phyloP scores from a whole-genome alignment of 106 monocot species.

The Apostasia shenzhenica region DNA sequence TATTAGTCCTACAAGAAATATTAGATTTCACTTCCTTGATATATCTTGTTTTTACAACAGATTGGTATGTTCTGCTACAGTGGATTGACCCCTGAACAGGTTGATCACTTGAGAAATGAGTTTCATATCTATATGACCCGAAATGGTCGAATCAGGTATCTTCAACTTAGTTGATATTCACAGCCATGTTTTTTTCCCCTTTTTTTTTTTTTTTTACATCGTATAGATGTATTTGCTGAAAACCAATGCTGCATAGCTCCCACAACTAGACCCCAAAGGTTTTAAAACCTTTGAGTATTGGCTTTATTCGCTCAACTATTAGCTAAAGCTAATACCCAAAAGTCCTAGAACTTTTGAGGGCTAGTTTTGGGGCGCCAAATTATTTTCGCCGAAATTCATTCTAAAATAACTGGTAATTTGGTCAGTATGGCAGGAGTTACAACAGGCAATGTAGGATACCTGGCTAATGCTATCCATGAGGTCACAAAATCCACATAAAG shows the following conservation, averaged over 20 bases:
- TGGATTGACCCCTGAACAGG: conserved; percentile 92
- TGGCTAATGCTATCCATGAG: conserved; percentile 93
- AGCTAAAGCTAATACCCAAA: too few species aligned
- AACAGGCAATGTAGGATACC: conserved; percentile 70
- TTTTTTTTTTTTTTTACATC: neutral
- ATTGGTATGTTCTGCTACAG: conserved; percentile 99
- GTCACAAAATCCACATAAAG: conserved; percentile 59
- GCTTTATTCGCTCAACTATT: too few species aligned
- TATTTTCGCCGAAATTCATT: neutral
- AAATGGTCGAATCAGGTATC: conserved; percentile 92
- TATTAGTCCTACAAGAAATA: too few species aligned
- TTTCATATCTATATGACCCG: conserved; percentile 98
- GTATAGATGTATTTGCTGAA: neutral
- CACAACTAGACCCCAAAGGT: neutral
- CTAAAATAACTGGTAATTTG: neutral
- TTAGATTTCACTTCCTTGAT: too few species aligned
- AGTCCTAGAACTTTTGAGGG: neutral
- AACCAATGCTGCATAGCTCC: too few species aligned
- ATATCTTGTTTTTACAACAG: conserved; percentile 17
- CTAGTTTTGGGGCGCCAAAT: neutral
- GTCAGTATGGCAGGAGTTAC: conserved; percentile 96
- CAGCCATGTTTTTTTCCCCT: neutral
- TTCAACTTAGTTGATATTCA: neutral
- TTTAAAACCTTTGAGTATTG: too few species aligned
- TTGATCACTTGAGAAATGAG: conserved; percentile 84